Conservation (phyloP, 192 early-diverging fungal species). For the Rhizophagus clarus region DNA sequence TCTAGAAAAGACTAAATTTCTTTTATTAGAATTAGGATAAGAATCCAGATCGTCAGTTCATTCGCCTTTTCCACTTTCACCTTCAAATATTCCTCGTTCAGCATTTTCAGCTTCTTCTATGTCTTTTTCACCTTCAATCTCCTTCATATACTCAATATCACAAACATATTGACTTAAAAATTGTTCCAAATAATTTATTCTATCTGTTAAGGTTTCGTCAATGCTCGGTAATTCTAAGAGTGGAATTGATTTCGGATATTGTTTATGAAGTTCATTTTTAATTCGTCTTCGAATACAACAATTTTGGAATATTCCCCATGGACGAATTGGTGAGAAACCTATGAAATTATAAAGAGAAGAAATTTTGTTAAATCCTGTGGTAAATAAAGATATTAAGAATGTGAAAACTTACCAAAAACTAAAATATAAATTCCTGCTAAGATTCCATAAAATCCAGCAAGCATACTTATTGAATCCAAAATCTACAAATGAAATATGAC, state of each 20-base stretch:
- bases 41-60: background rate
- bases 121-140: background rate
- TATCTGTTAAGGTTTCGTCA: background rate
- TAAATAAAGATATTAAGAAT: background rate
- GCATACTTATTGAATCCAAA: constrained; percentile 17
- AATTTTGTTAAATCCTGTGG: background rate
- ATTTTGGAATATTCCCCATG: constrained; percentile 22
- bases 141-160: constrained; percentile 21
- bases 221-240: background rate
- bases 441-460: constrained; percentile 27
- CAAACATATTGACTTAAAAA: constrained; percentile 22
- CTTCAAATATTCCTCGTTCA: background rate
- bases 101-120: background rate
- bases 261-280: background rate
- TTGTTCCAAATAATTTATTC: constrained; percentile 16
- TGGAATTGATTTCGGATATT: constrained; percentile 29
- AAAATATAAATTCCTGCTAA: constrained; percentile 25
- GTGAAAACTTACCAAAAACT: constrained; percentile 7
- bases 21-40: no score
- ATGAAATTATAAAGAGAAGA: background rate
- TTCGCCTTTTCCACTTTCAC: background rate
- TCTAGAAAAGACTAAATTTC: no score
- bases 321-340: constrained; percentile 10
- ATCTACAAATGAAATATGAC: background rate
- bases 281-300: background rate